Percentiles rank a stretch among this genome's conserved stretches.
phyloP scores from a whole-genome alignment of 2,329 filamentous ascomycete genomes.

The Colletotrichum tanaceti region DNA sequence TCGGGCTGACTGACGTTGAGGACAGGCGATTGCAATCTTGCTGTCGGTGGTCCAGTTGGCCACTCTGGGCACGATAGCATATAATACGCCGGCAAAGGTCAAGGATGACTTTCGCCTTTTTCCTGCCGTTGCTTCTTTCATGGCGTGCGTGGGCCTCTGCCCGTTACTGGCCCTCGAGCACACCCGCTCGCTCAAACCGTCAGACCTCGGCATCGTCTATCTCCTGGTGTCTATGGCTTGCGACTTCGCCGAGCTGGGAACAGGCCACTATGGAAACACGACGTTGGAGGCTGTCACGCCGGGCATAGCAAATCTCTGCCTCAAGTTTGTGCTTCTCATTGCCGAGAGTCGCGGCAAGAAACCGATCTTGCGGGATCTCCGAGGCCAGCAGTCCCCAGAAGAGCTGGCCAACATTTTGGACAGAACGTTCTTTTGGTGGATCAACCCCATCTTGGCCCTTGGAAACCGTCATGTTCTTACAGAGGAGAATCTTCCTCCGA shows the following conservation, averaged over 20 bases:
- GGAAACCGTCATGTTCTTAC: slow-evolving; percentile 13
- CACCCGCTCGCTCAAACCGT: slow-evolving; percentile 17
- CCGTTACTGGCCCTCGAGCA: slow-evolving; percentile 17
- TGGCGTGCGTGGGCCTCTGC: slow-evolving; percentile 9
- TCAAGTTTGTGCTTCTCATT: not conserved
- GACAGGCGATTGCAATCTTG: not conserved
- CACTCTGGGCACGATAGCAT: not conserved
- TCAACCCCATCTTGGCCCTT: slow-evolving; percentile 14
- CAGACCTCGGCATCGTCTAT: slow-evolving; percentile 15
- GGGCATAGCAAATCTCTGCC: not conserved
- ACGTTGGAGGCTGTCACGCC: not conserved
- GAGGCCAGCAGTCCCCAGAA: slow-evolving; percentile 1
- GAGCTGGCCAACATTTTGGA: not conserved
- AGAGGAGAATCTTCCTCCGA: not conserved
- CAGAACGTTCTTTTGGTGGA: slow-evolving; percentile 27
- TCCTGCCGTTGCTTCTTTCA: not conserved
- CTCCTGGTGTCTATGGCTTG: slow-evolving; percentile 3
- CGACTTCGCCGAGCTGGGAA: not conserved
- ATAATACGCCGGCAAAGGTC: not conserved
- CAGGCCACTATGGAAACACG: not conserved
- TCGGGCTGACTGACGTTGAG: too few species aligned
- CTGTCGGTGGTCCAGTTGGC: not conserved
- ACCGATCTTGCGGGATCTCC: not conserved
- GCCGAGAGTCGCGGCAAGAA: slow-evolving; percentile 13
- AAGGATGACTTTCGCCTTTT: not conserved